Percentiles rank a stretch among this genome's conserved stretches.
These are phyloP conservation scores for Arachis stenosperma DNA, from an alignment of 306 rosid species.

Conservation along the genomic window DNA sequence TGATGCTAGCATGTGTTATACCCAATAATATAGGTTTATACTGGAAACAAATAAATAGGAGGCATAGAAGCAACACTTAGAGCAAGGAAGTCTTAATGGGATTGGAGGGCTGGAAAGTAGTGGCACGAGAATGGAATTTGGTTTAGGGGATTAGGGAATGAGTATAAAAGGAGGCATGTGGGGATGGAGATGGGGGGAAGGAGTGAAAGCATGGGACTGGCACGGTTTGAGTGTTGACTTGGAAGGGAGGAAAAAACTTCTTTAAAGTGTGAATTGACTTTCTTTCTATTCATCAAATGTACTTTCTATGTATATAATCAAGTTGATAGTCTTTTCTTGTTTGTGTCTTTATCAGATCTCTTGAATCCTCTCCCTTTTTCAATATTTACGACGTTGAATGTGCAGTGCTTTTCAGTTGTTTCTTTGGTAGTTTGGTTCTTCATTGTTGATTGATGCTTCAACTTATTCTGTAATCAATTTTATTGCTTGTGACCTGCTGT, in stretches of 20 bases:
- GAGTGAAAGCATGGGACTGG: too few species aligned
- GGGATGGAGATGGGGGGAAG: neutral
- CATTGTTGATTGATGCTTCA: conserved; percentile 7
- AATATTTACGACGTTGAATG: neutral
- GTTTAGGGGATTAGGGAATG: neutral
- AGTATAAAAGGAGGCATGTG: neutral
- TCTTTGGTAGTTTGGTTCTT: neutral
- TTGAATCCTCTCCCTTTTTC: neutral
- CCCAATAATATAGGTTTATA: conserved; percentile 7
- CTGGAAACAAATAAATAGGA: conserved; percentile 19
- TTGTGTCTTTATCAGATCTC: neutral
- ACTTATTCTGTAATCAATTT: conserved; percentile 2
- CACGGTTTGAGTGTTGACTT: conserved; percentile 15
- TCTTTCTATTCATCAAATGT: neutral
- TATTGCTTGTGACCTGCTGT: conserved; percentile 25
- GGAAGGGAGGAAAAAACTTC: neutral
- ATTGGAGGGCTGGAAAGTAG: conserved; percentile 3
- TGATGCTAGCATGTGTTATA: conserved; percentile 3
- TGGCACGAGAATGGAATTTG: conserved; percentile 5
- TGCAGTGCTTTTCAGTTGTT: neutral
- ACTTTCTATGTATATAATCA: neutral
- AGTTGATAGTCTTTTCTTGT: conserved; percentile 1
- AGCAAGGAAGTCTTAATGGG: conserved; percentile 11
- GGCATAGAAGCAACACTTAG: conserved; percentile 2
- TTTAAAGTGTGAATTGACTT: neutral